These are phyloP conservation scores for Colletotrichum coccodes DNA, from an alignment of 2,329 filamentous ascomycete genomes.

Conservation along the genomic window DNA sequence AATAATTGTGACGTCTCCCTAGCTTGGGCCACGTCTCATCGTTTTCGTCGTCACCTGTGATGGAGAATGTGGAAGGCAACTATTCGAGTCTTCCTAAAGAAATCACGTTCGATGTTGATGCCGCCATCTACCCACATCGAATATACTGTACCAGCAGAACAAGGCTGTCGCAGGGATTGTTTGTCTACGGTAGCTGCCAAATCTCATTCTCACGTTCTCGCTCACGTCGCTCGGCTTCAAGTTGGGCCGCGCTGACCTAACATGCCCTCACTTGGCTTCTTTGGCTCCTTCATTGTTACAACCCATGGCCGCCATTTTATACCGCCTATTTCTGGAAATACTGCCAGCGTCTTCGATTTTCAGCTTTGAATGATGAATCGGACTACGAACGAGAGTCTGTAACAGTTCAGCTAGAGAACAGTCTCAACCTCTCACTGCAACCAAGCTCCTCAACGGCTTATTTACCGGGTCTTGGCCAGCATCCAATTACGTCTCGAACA, in stretches of 20 bases:
- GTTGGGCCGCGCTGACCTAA: slow-evolving; percentile 17
- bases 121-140: not conserved
- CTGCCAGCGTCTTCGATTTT: not conserved
- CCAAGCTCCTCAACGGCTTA: not conserved
- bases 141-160: not conserved
- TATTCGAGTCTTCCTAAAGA: not conserved
- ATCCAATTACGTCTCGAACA: not conserved
- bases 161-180: not conserved
- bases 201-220: not conserved
- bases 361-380: not conserved
- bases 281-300: not conserved
- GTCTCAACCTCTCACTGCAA: not conserved
- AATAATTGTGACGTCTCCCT: not conserved
- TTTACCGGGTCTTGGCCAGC: no score
- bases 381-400: not conserved
- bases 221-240: not conserved
- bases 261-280: not conserved
- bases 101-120: not conserved
- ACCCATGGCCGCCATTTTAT: not conserved
- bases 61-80: not conserved
- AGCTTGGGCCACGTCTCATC: not conserved
- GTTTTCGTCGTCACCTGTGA: not conserved
- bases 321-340: not conserved
- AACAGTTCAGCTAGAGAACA: not conserved
- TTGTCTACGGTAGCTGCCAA: not conserved